Evolutionary conservation across 495 filamentous ascomycete genomes (phyloP).

Genomic region (Aspergillus ellipticus): DNA sequence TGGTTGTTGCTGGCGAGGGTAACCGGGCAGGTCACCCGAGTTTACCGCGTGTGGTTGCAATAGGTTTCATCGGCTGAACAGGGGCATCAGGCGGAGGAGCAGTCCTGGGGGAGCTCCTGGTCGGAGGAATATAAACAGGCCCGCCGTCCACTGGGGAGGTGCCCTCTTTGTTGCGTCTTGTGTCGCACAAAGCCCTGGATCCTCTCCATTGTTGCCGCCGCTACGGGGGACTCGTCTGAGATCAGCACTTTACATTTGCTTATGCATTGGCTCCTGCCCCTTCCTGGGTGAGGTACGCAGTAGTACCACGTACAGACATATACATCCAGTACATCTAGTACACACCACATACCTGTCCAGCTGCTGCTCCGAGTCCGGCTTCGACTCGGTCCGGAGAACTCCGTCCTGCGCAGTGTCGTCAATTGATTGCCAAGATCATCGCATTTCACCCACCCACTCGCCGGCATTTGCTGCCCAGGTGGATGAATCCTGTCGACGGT

Average conservation of each 20-base stretch:
- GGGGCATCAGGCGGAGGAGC: not conserved
- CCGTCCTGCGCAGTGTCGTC: not conserved
- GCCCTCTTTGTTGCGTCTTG: not conserved
- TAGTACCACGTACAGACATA: too few species aligned
- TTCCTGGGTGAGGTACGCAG: too few species aligned
- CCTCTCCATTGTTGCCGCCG: not conserved
- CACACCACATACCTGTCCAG: too few species aligned
- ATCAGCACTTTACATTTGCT: too few species aligned
- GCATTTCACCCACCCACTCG: not conserved
- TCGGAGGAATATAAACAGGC: not conserved
- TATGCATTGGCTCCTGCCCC: not conserved
- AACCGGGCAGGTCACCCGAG: conserved; percentile 12
- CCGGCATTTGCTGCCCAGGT: not conserved
- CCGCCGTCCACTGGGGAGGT: not conserved
- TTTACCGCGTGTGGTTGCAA: conserved; percentile 16
- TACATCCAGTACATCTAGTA: too few species aligned
- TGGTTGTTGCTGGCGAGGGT: not conserved
- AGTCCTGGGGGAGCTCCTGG: not conserved
- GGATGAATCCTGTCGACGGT: not conserved
- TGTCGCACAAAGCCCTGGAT: not conserved
- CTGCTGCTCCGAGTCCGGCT: too few species aligned
- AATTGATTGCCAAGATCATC: not conserved
- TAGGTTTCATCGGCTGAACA: conserved; percentile 2
- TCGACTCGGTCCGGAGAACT: too few species aligned
- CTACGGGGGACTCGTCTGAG: too few species aligned